Conservation (phyloP, 106 monocot genomes). For the Triglochin maritima region DNA sequence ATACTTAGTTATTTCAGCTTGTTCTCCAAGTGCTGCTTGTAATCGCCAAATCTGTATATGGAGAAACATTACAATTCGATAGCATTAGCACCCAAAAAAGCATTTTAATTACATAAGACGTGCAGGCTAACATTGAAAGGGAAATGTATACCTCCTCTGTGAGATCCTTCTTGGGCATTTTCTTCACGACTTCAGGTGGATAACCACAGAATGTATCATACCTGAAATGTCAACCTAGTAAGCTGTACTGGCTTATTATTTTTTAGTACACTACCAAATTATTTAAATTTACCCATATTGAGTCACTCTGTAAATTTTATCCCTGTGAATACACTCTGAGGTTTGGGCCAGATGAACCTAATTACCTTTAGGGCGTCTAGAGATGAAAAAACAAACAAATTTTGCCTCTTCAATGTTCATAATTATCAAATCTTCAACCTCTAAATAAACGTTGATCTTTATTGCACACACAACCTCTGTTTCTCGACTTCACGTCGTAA, state of each 20-base stretch:
- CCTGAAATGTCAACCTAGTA: conserved; percentile 17
- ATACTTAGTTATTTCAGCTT: conserved; percentile 87
- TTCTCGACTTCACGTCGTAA: too few relatives aligned
- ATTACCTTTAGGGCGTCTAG: too few relatives aligned
- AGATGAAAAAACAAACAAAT: too few relatives aligned
- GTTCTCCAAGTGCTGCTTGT: conserved; percentile 94
- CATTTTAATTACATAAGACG: not conserved
- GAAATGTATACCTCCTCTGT: conserved; percentile 55
- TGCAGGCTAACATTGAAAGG: too few relatives aligned
- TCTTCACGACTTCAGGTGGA: conserved; percentile 94
- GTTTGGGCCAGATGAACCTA: too few relatives aligned
- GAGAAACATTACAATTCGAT: not conserved
- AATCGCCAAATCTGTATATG: conserved; percentile 78
- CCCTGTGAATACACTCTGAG: not conserved
- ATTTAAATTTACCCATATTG: not conserved
- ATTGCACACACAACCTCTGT: too few relatives aligned
- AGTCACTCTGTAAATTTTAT: not conserved
- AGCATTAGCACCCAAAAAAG: not conserved
- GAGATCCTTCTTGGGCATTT: conserved; percentile 97
- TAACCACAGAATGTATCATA: conserved; percentile 95
- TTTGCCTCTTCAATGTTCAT: too few relatives aligned
- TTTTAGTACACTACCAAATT: not conserved
- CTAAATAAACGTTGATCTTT: too few relatives aligned
- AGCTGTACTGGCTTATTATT: not conserved
- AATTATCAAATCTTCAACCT: too few relatives aligned